These are phyloP conservation scores for Hanseniaspora taiwanica DNA, from an alignment of 805 yeast genomes.

Conservation along the genomic window DNA sequence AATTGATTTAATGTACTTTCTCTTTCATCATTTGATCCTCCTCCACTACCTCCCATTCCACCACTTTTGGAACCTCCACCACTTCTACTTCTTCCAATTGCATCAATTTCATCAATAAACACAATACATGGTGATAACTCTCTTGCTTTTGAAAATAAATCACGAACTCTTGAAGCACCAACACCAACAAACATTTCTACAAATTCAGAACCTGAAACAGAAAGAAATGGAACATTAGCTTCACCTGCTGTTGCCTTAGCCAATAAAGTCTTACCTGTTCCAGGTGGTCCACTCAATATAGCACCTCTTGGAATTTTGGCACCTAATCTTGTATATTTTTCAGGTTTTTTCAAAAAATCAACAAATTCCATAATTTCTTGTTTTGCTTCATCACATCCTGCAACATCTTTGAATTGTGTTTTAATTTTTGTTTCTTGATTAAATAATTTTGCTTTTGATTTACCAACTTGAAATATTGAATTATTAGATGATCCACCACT, in stretches of 20 bases:
- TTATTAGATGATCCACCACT: conserved; percentile 52
- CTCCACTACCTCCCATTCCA: conserved; percentile 50
- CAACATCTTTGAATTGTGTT: conserved; percentile 84
- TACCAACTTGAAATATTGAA: conserved; percentile 53
- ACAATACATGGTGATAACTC: conserved; percentile 89
- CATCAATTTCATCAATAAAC: conserved; percentile 98
- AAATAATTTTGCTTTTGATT: conserved; percentile 80
- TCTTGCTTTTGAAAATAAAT: conserved; percentile 81
- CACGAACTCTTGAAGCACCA: conserved; percentile 97
- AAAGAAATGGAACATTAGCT: conserved; percentile 92
- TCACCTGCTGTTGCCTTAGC: conserved; percentile 99
- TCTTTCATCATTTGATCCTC: conserved; percentile 90
- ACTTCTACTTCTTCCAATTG: conserved; percentile 82
- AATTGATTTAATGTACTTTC: conserved; percentile 93
- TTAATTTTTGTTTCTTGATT: conserved; percentile 86
- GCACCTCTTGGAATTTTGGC: conserved; percentile 99
- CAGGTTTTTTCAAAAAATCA: conserved; percentile 78
- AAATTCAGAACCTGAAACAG: conserved; percentile 94
- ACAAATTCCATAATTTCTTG: conserved; percentile 98
- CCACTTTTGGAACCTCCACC: conserved; percentile 3
- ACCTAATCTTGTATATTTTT: conserved; percentile 81
- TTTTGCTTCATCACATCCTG: conserved; percentile 95
- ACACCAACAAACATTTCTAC: conserved; percentile 99
- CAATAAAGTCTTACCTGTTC: conserved; percentile 93
- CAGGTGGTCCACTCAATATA: conserved; percentile 94